These are phyloP conservation scores for Cucurbitaria berberidis DNA, from an alignment of 2,329 filamentous ascomycete species.

Conservation along the genomic window DNA sequence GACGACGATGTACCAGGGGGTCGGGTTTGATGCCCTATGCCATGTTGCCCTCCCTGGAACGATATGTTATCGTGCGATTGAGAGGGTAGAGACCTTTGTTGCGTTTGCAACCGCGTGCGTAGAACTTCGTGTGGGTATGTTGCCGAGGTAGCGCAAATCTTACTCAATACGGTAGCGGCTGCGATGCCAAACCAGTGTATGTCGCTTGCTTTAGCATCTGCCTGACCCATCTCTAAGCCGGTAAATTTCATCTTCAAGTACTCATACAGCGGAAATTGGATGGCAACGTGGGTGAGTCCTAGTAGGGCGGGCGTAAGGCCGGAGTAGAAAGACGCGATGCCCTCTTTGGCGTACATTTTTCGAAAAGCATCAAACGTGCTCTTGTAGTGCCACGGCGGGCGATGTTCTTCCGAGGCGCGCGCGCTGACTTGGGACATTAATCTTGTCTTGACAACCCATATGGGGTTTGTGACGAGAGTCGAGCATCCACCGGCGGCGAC, in stretches of 20 bases:
- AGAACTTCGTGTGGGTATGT: slow-evolving; percentile 98
- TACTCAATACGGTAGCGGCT: slow-evolving; percentile 88
- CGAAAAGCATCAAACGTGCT: slow-evolving; percentile 88
- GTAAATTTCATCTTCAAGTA: slow-evolving; percentile 91
- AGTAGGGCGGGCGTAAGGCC: slow-evolving; percentile 90
- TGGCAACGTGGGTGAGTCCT: slow-evolving; percentile 91
- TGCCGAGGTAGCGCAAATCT: slow-evolving; percentile 89
- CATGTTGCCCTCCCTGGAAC: slow-evolving; percentile 49
- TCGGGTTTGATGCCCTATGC: slow-evolving; percentile 51
- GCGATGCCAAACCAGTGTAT: slow-evolving; percentile 84
- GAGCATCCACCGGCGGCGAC: slow-evolving; percentile 90
- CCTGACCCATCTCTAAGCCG: slow-evolving; percentile 82
- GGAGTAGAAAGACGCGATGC: slow-evolving; percentile 90
- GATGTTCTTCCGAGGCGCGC: slow-evolving; percentile 60
- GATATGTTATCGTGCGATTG: slow-evolving; percentile 58
- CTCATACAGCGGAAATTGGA: slow-evolving; percentile 96
- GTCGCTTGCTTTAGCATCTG: slow-evolving; percentile 61
- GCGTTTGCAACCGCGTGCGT: slow-evolving; percentile 90
- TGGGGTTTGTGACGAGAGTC: slow-evolving; percentile 93
- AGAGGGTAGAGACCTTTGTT: slow-evolving; percentile 70
- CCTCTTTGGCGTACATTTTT: slow-evolving; percentile 95
- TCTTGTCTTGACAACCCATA: slow-evolving; percentile 99
- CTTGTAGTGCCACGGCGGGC: slow-evolving; percentile 87
- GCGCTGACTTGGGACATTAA: slow-evolving; percentile 89
- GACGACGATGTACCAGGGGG: slow-evolving; percentile 57